phyloP scores from a whole-genome alignment of 2,329 filamentous ascomycete species.

The Scedosporium apiospermum region DNA sequence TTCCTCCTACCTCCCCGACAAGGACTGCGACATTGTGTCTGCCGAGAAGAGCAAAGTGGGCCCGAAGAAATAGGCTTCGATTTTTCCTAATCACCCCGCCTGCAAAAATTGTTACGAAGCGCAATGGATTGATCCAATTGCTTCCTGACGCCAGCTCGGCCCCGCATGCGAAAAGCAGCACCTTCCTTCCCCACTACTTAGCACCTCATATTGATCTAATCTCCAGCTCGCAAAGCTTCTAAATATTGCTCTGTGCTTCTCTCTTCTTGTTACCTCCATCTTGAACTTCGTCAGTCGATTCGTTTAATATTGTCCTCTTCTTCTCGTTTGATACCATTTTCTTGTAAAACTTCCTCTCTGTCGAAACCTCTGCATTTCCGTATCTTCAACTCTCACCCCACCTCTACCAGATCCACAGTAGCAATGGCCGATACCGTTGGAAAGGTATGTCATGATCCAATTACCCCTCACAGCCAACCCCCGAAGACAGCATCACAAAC shows the following conservation, averaged over 20 bases:
- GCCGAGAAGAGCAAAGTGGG: not conserved
- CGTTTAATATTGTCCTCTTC: not conserved
- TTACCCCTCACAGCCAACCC: not conserved
- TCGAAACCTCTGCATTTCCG: not conserved
- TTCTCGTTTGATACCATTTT: not conserved
- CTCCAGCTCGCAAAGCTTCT: not conserved
- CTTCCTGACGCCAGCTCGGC: not conserved
- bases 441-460: constrained; percentile 4
- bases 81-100: not conserved
- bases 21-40: not conserved
- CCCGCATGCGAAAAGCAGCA: not conserved
- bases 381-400: not conserved
- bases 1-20: not conserved
- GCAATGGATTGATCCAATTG: not conserved
- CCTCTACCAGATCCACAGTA: not conserved
- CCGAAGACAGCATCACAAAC: not conserved
- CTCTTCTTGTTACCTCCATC: not conserved
- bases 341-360: not conserved
- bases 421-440: constrained; percentile 11
- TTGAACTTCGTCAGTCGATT: not conserved
- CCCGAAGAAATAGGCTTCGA: not conserved
- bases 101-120: not conserved
- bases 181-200: not conserved
- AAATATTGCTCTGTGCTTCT: not conserved
- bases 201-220: not conserved